Base-by-base conservation (phyloP, 495 filamentous ascomycete species). In the Tirmania nivea region DNA sequence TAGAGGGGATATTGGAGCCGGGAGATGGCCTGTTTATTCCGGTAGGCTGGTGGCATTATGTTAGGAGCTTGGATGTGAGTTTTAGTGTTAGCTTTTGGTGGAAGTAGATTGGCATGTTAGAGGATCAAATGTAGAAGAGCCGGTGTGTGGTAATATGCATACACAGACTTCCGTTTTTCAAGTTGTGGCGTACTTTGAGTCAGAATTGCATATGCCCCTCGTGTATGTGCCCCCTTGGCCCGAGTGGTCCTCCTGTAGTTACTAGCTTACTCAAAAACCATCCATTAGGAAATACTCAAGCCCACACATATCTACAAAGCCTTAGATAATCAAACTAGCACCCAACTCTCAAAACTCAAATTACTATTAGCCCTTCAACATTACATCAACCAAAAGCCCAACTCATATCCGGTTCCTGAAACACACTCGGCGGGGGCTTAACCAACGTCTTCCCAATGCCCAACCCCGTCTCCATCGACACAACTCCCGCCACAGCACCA, bases 51-150 rank as follows among this genome's bases (percentile, higher is more conserved):
- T 99, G 90, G 90, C 90, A 99, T 71, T 96, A 94, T 73, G 86
- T 99, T 6, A 72, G 82, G 57, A 84, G 84, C 36, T 61, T 95
- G 64, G 83, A 75, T 53, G 81, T 81, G 35, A 94, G 90, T 56
- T 83, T 92, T 57, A 96, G 92, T 62, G 88, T 96, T 36, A 96
- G 86, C 66, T 97, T 94, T 65, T 99, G 90, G 90, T 99, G 88
- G 86, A 81, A 84, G 62, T 85, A 65, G 70, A 19, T 16, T 54
- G 20, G 50, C 0, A 8, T 17, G 36, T 54, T 50, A n/a, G 19
- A 1, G 10, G 25, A 31, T 31, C 25, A 31, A 7, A 31, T 31
- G 25, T 7, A 31, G 25, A 31, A 7, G 25, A 31, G 25, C 25
- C n/a, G n/a, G n/a, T n/a, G n/a, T n/a, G n/a, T n/a, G n/a, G n/a